Base-by-base conservation (phyloP, 2,329 filamentous ascomycete genomes). In the Chaetoscypha palmicola region DNA sequence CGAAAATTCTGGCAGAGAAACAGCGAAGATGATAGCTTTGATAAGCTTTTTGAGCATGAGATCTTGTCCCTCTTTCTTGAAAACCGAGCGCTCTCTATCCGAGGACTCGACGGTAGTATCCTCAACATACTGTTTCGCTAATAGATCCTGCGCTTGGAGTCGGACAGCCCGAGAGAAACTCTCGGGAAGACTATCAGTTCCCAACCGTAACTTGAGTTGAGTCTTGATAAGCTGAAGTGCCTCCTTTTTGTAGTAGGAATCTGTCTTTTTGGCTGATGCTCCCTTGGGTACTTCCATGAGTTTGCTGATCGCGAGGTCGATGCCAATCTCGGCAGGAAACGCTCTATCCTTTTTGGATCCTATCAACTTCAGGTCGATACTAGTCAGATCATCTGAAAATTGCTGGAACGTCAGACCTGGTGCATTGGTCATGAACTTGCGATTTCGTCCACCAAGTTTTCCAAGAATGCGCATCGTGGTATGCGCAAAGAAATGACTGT, bases 391-490 rank as follows among this genome's bases (percentile, higher is more conserved):
- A 62, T 98, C 92, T 4, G 91, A 82, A 61, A 84, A 97, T 38
- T 82, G 75, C 62, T 89, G 82, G 65, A 86, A 97, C 1, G 79
- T 75, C 10, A 98, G 76, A n/a, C 83, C 79, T 4, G 91, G 82
- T 2, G 91, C 86, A 37, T 89, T 86, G 4, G 86, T 95, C 69
- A 97, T 83, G 64, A 95, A 98, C 60, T 94, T 96, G 26, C 94
- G 74, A 58, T 98, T 99, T 20, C 92, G 81, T 5, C 92, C 92
- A 35, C 94, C 92, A 10, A 99, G 76, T 64, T 99, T 98, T 11
- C 92, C 92, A 2, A 99, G 74, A 45, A 99, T 98, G 35, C 92
- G 76, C 82, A 98, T 94, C 0, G 92, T 97, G 0, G 92, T 97
- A 62, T 99, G 92, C 0, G 94, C 87, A 60, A 97, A 91, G 64